These are phyloP conservation scores for Spathaspora hagerdaliae DNA, from an alignment of 805 yeast species.

Conservation along the genomic window DNA sequence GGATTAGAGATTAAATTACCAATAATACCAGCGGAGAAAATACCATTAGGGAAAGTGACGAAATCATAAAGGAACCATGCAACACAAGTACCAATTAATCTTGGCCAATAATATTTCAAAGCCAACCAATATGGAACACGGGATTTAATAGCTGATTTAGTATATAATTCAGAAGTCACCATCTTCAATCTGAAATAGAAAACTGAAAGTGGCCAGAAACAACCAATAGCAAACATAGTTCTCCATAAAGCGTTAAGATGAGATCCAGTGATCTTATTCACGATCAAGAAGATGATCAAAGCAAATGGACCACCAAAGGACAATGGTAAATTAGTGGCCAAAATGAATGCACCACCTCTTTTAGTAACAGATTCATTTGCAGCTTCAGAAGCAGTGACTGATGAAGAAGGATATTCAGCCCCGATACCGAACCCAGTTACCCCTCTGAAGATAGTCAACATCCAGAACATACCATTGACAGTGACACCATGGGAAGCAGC, in stretches of 20 bases:
- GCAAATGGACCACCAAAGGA: slow-evolving; percentile 81
- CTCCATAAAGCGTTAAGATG: slow-evolving; percentile 61
- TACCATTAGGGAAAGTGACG: slow-evolving; percentile 76
- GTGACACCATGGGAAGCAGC: slow-evolving; percentile 65
- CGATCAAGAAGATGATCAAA: slow-evolving; percentile 61
- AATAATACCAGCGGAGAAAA: slow-evolving; percentile 59
- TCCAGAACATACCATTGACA: slow-evolving; percentile 68
- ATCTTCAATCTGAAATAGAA: slow-evolving; percentile 69
- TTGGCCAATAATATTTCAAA: slow-evolving; percentile 62
- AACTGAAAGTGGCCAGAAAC: slow-evolving; percentile 66
- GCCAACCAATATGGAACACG: slow-evolving; percentile 53
- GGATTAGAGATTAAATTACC: slow-evolving; percentile 39
- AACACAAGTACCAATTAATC: slow-evolving; percentile 66
- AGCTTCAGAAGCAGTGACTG: slow-evolving; percentile 68
- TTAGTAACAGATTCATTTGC: slow-evolving; percentile 62
- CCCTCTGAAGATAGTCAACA: slow-evolving; percentile 71
- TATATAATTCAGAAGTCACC: slow-evolving; percentile 63
- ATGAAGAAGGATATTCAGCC: slow-evolving; percentile 70
- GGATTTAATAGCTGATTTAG: slow-evolving; percentile 57
- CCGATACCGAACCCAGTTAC: slow-evolving; percentile 77
- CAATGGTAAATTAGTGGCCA: slow-evolving; percentile 71
- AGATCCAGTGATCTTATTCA: slow-evolving; percentile 50
- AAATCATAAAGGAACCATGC: slow-evolving; percentile 82
- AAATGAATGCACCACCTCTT: slow-evolving; percentile 62
- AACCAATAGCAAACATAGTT: slow-evolving; percentile 61